Base-by-base conservation (phyloP, 305 asterid genomes). In the Petunia hybrid region DNA sequence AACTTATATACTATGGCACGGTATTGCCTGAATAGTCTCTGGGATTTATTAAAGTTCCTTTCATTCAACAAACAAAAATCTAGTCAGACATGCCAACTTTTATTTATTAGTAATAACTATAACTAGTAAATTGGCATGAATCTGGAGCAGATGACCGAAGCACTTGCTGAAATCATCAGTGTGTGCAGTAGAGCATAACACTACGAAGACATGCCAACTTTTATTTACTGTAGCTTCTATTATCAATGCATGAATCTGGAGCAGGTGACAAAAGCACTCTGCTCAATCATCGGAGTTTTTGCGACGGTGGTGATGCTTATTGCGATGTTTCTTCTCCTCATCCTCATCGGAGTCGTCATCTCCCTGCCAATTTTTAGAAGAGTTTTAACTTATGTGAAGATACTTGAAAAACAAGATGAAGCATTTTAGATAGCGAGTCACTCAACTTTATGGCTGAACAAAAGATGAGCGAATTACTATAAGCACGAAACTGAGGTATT, bases 211-310 rank as follows among this genome's bases (percentile, higher is more conserved):
- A 6, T 74, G 64, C 63, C 78, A 48, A 35, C 13, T 73, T 63
- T 46, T 73, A 36, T 62, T 62, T 35, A 4, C 41, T 35, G 4
- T 14, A 57, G 16, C 63, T 57, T 57, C 36, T 57, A 67, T 68
- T 43, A 45, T 12, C 3, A 68, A 42, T 48, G 80, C 80, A 68
- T 10, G 74, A 56, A 43, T 35, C 39, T 57, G 40, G 76, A 16
- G 53, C 51, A 65, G 56, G 80, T 48, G 61, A 4, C 8, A 8
- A 61, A 51, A 73, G 46, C 36, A 74, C 8, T 36, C 64, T 60
- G 40, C 45, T 82, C 66, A 82, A 40, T 79, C 80, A 55, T 88
- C 89, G 42, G 85, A 91, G 77, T 88, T 83, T 79, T 84, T 80
- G 86, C 85, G 88, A 76, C 82, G 87, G 83, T 82, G 85, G 81